A percentile compares a stretch with the other conserved stretches of the same genome.
phyloP scores from a whole-genome alignment of 2,329 filamentous ascomycete species.

The Cladosporium sp. region DNA sequence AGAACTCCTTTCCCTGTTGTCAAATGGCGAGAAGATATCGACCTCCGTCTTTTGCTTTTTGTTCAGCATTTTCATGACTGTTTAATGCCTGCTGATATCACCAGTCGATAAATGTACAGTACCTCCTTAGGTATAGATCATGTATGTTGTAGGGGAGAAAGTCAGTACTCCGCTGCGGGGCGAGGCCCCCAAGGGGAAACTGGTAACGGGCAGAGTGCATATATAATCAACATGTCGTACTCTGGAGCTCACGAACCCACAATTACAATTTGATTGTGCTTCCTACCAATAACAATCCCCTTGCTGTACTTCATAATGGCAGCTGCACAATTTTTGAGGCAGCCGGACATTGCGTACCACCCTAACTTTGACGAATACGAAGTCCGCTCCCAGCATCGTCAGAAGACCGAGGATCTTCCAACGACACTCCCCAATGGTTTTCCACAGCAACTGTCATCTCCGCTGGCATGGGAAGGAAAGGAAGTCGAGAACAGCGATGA shows the following conservation, averaged over 20 bases:
- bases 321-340: constrained; percentile 27
- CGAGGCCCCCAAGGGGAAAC: background rate
- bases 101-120: background rate
- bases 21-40: background rate
- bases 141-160: background rate
- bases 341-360: constrained; percentile 61
- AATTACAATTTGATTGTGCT: background rate
- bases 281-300: background rate
- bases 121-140: background rate
- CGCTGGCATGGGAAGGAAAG: constrained; percentile 60
- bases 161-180: background rate
- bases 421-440: constrained; percentile 52
- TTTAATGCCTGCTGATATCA: background rate
- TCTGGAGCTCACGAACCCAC: background rate
- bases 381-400: constrained; percentile 49
- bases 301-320: background rate
- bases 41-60: background rate
- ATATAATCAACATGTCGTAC: background rate
- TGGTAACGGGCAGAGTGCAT: background rate
- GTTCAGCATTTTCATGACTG: background rate
- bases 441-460: constrained; percentile 49
- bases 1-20: background rate
- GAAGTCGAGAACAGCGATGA: constrained; percentile 51
- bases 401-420: constrained; percentile 43
- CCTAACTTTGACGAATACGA: constrained; percentile 57